Evolutionary conservation across 495 filamentous ascomycete species (phyloP).

Genomic region (Penicillium angulare): DNA sequence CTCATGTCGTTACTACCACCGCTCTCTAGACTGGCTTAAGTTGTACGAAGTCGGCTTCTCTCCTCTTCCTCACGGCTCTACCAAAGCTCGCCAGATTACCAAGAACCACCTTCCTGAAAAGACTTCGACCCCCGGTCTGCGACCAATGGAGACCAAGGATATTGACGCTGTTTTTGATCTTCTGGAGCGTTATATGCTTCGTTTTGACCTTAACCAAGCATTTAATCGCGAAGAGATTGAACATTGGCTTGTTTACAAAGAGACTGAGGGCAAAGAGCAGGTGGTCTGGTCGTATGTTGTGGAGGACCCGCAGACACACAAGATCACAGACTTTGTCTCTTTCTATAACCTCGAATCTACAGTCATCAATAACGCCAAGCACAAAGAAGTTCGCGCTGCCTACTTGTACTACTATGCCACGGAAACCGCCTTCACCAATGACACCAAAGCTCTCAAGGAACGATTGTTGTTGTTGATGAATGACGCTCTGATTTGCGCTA

Average conservation of each 20-base stretch:
- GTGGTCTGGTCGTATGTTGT: slow-evolving; percentile 92
- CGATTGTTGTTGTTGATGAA: slow-evolving; percentile 75
- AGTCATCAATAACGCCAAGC: slow-evolving; percentile 75
- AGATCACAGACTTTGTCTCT: slow-evolving; percentile 94
- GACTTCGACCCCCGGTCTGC: slow-evolving; percentile 68
- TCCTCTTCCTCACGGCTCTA: slow-evolving; percentile 74
- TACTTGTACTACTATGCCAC: slow-evolving; percentile 97
- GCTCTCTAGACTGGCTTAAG: slow-evolving; percentile 91
- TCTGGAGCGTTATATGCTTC: slow-evolving; percentile 72
- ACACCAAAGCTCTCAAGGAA: slow-evolving; percentile 59
- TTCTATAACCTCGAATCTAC: slow-evolving; percentile 95
- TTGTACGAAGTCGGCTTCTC: slow-evolving; percentile 91
- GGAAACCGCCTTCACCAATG: slow-evolving; percentile 67
- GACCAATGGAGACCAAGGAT: slow-evolving; percentile 80
- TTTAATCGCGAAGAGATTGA: slow-evolving; percentile 77
- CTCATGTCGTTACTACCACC: slow-evolving; percentile 93
- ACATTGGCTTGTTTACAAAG: slow-evolving; percentile 81
- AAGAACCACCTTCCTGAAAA: slow-evolving; percentile 74
- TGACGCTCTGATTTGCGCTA: slow-evolving; percentile 85
- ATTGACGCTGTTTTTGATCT: slow-evolving; percentile 72
- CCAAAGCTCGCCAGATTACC: slow-evolving; percentile 73
- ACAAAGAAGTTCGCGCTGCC: slow-evolving; percentile 75
- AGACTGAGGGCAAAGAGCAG: slow-evolving; percentile 59
- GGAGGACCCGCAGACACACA: slow-evolving; percentile 68
- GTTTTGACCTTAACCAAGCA: slow-evolving; percentile 79